phyloP scores from a whole-genome alignment of 768 basidiomycete genomes.

The Tylopilus plumbeoviolaceoides region DNA sequence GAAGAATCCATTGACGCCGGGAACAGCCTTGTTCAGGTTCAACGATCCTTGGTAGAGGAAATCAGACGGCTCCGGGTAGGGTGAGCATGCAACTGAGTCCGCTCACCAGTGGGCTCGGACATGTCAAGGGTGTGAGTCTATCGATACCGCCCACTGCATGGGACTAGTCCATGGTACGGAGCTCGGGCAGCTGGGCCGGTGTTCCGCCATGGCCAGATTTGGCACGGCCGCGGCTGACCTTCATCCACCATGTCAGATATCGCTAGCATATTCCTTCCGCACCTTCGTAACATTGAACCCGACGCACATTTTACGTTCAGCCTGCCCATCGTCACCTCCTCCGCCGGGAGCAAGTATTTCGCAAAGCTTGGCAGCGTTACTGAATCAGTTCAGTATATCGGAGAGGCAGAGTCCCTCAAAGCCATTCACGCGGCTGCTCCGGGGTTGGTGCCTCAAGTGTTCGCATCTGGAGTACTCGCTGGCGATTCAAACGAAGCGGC shows the following conservation, averaged over 20 bases:
- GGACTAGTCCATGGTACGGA: neutral
- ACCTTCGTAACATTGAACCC: conserved; percentile 49
- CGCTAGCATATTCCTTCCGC: conserved; percentile 34
- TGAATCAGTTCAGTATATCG: conserved; percentile 62
- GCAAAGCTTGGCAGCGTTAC: conserved; percentile 51
- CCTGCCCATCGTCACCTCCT: conserved; percentile 50
- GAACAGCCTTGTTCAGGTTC: too few species aligned
- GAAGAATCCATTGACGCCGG: too few species aligned
- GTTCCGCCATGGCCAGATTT: neutral
- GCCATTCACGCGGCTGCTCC: conserved; percentile 64
- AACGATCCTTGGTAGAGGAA: too few species aligned
- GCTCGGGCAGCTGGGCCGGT: too few species aligned
- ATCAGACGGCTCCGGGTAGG: too few species aligned
- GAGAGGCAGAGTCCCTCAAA: conserved; percentile 66
- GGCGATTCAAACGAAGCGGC: conserved; percentile 25
- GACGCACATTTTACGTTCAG: conserved; percentile 42
- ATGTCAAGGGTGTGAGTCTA: too few species aligned
- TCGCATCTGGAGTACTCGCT: conserved; percentile 42
- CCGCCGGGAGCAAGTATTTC: conserved; percentile 56
- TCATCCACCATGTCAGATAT: conserved; percentile 16
- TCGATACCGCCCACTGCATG: too few species aligned
- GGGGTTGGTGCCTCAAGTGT: conserved; percentile 55
- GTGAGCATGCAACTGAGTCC: too few species aligned
- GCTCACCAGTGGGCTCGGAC: too few species aligned
- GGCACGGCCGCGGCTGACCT: neutral